Conservation (phyloP, 2,329 filamentous ascomycete genomes). For the Raffaelea ambrosiae region DNA sequence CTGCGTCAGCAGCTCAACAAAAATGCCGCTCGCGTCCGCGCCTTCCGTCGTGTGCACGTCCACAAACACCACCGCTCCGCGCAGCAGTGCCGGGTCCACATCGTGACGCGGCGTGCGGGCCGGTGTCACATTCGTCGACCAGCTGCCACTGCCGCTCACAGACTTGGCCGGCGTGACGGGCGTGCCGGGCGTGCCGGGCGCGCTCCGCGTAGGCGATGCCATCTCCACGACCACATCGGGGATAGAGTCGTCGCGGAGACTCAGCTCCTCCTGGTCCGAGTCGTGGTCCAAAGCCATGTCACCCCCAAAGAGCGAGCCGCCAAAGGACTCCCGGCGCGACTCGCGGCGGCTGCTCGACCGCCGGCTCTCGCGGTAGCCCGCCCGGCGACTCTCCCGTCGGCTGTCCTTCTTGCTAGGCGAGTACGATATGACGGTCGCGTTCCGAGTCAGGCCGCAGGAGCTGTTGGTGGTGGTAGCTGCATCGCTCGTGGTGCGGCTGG, state of each 20-base stretch:
- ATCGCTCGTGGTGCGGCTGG: neutral
- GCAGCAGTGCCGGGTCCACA: slow-evolving; percentile 45
- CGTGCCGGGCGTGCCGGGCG: neutral
- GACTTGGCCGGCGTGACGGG: slow-evolving; percentile 35
- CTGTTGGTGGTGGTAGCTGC: slow-evolving; percentile 1
- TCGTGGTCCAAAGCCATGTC: slow-evolving; percentile 5
- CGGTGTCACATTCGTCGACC: slow-evolving; percentile 48
- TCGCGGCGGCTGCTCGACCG: neutral
- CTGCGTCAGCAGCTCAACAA: slow-evolving; percentile 63
- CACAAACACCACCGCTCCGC: slow-evolving; percentile 69
- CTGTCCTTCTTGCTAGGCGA: slow-evolving; percentile 37
- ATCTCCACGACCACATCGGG: too few relatives aligned
- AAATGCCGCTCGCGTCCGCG: slow-evolving; percentile 71
- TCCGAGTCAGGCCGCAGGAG: slow-evolving; percentile 30
- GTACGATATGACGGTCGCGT: slow-evolving; percentile 45
- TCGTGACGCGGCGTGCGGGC: slow-evolving; percentile 47
- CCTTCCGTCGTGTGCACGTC: slow-evolving; percentile 80
- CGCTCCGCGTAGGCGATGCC: too few relatives aligned
- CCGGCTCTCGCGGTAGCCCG: slow-evolving; percentile 9
- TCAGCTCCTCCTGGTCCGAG: slow-evolving; percentile 12
- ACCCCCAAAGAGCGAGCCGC: neutral
- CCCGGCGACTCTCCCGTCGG: slow-evolving; percentile 7
- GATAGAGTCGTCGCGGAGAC: too few relatives aligned
- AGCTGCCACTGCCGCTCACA: slow-evolving; percentile 27
- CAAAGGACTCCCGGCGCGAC: slow-evolving; percentile 15